phyloP scores from a whole-genome alignment of 345 rosid genomes.

The Eucalyptus sp. region DNA sequence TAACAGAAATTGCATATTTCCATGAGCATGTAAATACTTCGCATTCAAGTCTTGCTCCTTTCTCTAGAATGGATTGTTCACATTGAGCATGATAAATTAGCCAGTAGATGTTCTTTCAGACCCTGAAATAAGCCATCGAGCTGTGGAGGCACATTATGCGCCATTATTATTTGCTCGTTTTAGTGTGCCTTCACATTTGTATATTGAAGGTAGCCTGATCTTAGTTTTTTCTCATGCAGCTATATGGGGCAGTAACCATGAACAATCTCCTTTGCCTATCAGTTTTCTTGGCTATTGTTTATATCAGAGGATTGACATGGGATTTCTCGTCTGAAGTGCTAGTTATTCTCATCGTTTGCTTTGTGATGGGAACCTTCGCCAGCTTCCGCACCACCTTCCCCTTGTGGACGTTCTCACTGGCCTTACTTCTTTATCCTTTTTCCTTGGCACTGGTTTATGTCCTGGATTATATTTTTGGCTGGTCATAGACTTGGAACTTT shows the following conservation, averaged over 20 bases:
- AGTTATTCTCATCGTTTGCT: slow-evolving; percentile 69
- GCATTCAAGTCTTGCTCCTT: background rate
- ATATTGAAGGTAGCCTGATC: background rate
- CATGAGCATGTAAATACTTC: background rate
- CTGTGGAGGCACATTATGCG: background rate
- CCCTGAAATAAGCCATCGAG: background rate
- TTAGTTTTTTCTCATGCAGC: slow-evolving; percentile 31
- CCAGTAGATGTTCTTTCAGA: background rate
- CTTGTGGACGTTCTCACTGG: slow-evolving; percentile 71
- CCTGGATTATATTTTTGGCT: slow-evolving; percentile 70
- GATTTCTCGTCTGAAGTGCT: slow-evolving; percentile 95
- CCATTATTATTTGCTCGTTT: background rate
- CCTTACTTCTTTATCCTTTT: slow-evolving; percentile 69
- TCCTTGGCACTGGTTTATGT: slow-evolving; percentile 82
- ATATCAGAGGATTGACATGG: slow-evolving; percentile 72
- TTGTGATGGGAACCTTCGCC: slow-evolving; percentile 70
- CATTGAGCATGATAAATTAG: background rate
- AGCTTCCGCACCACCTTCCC: slow-evolving; percentile 91
- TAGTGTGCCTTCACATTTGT: background rate
- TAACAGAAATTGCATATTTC: background rate
- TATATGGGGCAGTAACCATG: slow-evolving; percentile 90
- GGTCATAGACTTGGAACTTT: slow-evolving; percentile 49
- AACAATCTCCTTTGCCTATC: slow-evolving; percentile 85
- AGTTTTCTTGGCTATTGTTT: slow-evolving; percentile 86
- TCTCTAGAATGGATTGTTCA: background rate